These are phyloP conservation scores for Paramyrothecium sp. DNA, from an alignment of 2,329 filamentous ascomycete species.

Conservation along the genomic window DNA sequence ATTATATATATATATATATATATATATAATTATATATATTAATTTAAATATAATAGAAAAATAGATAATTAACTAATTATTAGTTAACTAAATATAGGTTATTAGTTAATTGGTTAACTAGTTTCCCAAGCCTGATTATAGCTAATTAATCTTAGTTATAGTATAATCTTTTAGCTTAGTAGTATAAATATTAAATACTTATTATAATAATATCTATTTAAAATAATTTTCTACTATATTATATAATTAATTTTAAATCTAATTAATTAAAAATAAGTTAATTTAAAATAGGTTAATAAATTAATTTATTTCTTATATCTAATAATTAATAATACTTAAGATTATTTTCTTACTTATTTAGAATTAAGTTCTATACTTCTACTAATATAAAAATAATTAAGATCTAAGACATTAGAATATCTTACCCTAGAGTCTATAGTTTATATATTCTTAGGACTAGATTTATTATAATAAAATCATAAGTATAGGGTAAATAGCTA, in stretches of 20 bases:
- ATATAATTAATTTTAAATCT: background rate
- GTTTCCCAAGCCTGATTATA: no score
- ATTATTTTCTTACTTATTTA: slow-evolving; percentile 1
- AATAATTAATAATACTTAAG: background rate
- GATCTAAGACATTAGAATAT: no score
- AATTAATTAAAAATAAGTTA: background rate
- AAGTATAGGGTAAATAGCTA: no score
- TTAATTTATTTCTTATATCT: background rate
- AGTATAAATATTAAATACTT: background rate
- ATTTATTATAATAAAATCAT: no score
- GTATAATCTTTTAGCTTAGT: background rate
- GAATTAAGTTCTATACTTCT: no score
- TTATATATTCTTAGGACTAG: no score
- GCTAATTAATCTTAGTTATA: background rate
- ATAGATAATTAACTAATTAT: no score
- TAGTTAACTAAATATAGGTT: no score
- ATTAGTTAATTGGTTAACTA: no score
- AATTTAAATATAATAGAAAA: background rate
- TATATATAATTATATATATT: background rate
- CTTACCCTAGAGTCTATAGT: no score
- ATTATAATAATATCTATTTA: background rate
- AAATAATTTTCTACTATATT: background rate
- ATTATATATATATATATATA: slow-evolving; percentile 5
- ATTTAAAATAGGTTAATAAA: background rate
- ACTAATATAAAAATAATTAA: no score